These are phyloP conservation scores for Claviceps pusilla DNA, from an alignment of 2,329 filamentous ascomycete species.

Conservation along the genomic window DNA sequence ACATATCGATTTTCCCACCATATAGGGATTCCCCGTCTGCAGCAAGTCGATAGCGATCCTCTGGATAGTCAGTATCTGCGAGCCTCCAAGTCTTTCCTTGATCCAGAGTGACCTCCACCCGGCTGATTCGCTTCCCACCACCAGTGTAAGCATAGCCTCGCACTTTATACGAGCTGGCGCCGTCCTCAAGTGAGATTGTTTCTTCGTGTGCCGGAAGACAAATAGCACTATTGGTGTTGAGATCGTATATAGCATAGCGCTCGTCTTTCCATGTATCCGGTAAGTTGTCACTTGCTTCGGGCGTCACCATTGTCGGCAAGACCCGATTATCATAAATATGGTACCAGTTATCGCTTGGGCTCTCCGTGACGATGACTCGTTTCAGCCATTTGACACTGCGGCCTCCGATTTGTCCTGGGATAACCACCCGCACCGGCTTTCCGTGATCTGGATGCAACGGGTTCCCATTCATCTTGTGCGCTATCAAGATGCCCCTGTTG, in stretches of 20 bases:
- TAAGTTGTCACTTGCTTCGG: constrained; percentile 61
- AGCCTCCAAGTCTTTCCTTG: constrained; percentile 68
- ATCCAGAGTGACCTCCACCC: constrained; percentile 72
- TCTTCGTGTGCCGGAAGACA: constrained; percentile 71
- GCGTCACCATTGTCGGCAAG: constrained; percentile 70
- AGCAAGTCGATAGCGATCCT: constrained; percentile 61
- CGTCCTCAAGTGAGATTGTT: constrained; percentile 34
- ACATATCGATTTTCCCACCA: constrained; percentile 65
- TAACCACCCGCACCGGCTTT: constrained; percentile 64
- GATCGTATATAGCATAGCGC: constrained; percentile 81
- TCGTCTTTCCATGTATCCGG: constrained; percentile 76
- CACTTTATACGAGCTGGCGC: constrained; percentile 43
- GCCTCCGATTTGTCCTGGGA: constrained; percentile 84
- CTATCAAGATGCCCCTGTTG: constrained; percentile 71
- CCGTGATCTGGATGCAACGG: constrained; percentile 70
- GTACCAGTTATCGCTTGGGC: constrained; percentile 85
- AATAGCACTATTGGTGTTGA: constrained; percentile 73
- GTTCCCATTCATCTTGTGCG: constrained; percentile 84
- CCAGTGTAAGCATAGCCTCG: constrained; percentile 81
- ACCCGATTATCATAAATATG: constrained; percentile 90
- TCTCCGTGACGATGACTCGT: constrained; percentile 59
- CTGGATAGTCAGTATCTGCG: constrained; percentile 64
- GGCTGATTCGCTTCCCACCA: constrained; percentile 67
- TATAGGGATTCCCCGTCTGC: constrained; percentile 49
- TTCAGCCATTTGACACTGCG: constrained; percentile 89